Base-by-base conservation (phyloP, 305 asterid species). In the Lippia alba region DNA sequence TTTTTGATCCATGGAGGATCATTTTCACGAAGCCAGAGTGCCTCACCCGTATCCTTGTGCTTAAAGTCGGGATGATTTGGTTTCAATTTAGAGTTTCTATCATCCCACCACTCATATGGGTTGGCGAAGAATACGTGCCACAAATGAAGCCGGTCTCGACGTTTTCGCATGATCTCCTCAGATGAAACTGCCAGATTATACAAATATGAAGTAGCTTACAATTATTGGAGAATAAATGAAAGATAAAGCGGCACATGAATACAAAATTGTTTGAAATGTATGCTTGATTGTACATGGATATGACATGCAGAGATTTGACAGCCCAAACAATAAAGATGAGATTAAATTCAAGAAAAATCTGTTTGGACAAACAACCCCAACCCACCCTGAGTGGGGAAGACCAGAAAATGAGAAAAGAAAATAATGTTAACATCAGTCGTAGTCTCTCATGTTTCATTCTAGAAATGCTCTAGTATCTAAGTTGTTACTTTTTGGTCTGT, bases 1-100 rank as follows among this genome's bases (percentile, higher is more conserved):
- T 82, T 54, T 68, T 53, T 82, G 75, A 94, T 71, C 99, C 97
- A 94, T 36, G 96, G 93, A 48, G 99, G 99, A 80, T 94, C 97
- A 32, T 6, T 55, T 30, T 24, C 69, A 0, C 0, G 5, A 48
- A 91, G 84, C 96, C 96, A 91, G 53, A 91, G 96, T 14, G 61
- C 82, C 83, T 94, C 99, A 69, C 83, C 84, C 1, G 96, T 86
- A 77, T 80, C 86, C 77, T 79, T 86, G 82, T 94, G 90, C 81
- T 74, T 88, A 69, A 94, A 94, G 79, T 94, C 97, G 0, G 99
- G 97, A 5, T 0, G 1, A 6, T 62, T 74, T 16, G 86, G 86
- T 62, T 69, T 71, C 54, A 0, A 16, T 82, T 89, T 94, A 67
- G 12, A 0, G 56, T 74, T 73, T 74, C 99, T 78, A 58, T 78